Conservation (phyloP, 345 rosid species). For the Populus deltoides region DNA sequence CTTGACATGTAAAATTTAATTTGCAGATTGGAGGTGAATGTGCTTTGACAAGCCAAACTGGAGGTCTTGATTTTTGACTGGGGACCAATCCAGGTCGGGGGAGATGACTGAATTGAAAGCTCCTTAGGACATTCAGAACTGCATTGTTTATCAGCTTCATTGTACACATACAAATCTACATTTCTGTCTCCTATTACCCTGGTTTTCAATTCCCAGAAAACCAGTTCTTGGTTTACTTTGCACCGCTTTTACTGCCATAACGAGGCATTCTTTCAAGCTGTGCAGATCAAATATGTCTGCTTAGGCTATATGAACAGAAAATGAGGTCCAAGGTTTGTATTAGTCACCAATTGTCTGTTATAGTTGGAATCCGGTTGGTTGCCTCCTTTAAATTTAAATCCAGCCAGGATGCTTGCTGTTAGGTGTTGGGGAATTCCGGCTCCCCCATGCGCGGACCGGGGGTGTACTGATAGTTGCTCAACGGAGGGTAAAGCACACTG, state of each 20-base stretch:
- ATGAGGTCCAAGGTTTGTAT: slow-evolving; percentile 32
- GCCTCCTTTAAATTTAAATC: background rate
- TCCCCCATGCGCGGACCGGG: too few species aligned
- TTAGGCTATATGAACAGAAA: slow-evolving; percentile 78
- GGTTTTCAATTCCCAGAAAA: background rate
- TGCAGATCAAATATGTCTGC: slow-evolving; percentile 80
- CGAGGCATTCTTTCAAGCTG: background rate
- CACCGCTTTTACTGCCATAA: background rate
- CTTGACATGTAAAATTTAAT: background rate
- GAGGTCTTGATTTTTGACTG: background rate
- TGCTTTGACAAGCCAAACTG: background rate
- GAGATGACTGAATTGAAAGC: background rate
- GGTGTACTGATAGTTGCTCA: too few species aligned
- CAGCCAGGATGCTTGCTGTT: background rate
- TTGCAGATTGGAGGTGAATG: background rate
- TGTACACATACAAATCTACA: background rate
- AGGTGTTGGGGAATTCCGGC: too few species aligned
- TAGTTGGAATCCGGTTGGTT: background rate
- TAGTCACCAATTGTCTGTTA: background rate
- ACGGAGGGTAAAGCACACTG: too few species aligned
- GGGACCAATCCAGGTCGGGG: background rate
- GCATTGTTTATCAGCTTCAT: background rate
- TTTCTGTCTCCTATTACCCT: background rate
- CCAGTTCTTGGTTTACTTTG: background rate
- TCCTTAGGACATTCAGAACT: background rate